These are phyloP conservation scores for Lophiostoma macrostomum DNA, from an alignment of 495 filamentous ascomycete genomes.

Conservation along the genomic window DNA sequence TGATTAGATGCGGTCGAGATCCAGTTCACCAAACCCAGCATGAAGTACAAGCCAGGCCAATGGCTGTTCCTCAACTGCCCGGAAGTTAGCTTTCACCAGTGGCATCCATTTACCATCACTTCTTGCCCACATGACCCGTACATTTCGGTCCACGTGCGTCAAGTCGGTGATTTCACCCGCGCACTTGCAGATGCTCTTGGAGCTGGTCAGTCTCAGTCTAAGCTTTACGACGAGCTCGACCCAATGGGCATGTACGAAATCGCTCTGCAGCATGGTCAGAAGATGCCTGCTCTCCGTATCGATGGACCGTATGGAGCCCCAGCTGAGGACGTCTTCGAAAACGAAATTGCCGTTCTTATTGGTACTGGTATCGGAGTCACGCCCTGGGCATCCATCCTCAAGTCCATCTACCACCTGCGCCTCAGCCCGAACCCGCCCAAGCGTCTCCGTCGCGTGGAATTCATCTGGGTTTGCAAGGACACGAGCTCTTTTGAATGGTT, in stretches of 20 bases:
- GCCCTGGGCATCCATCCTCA: slow-evolving; percentile 94
- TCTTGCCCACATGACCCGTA: slow-evolving; percentile 96
- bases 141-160: slow-evolving; percentile 88
- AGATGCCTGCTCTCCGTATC: slow-evolving; percentile 83
- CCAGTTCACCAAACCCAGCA: slow-evolving; percentile 91
- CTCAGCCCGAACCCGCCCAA: slow-evolving; percentile 78
- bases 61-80: slow-evolving; percentile 96
- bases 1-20: slow-evolving; percentile 88
- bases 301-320: slow-evolving; percentile 97
- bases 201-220: slow-evolving; percentile 76
- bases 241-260: slow-evolving; percentile 98
- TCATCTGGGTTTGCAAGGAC: slow-evolving; percentile 98
- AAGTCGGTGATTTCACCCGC: slow-evolving; percentile 94
- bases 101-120: slow-evolving; percentile 99
- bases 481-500: slow-evolving; percentile 98
- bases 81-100: slow-evolving; percentile 80
- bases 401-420: slow-evolving; percentile 97
- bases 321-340: slow-evolving; percentile 95
- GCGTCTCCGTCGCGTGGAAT: slow-evolving; percentile 90
- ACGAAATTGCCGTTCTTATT: slow-evolving; percentile 95
- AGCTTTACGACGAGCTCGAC: slow-evolving; percentile 84
- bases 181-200: slow-evolving; percentile 88
- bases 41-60: slow-evolving; percentile 98
- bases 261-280: slow-evolving; percentile 86
- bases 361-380: slow-evolving; percentile 98